These are phyloP conservation scores for Akanthomyces muscarius DNA, from an alignment of 2,329 filamentous ascomycete species.

Conservation along the genomic window DNA sequence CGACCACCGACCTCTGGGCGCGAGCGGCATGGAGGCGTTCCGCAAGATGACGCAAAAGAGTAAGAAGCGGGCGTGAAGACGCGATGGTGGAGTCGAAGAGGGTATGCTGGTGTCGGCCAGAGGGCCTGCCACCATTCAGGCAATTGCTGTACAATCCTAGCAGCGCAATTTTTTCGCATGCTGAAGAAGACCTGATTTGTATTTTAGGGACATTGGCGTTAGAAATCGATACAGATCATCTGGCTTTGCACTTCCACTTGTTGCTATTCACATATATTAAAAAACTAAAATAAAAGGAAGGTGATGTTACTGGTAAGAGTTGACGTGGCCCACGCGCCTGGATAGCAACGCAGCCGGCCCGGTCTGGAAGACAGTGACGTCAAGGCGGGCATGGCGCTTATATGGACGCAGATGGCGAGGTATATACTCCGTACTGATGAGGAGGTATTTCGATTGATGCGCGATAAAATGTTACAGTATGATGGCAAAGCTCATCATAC, in stretches of 20 bases:
- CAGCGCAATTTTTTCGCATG: background rate
- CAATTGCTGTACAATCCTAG: no score
- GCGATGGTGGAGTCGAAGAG: background rate
- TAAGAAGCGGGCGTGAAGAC: constrained; percentile 44
- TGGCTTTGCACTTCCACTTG: background rate
- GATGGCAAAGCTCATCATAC: no score
- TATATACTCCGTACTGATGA: no score
- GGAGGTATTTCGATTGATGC: no score
- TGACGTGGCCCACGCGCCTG: no score
- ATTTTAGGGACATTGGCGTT: constrained; percentile 9
- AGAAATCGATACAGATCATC: background rate
- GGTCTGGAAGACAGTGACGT: background rate
- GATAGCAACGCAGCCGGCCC: background rate
- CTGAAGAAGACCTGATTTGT: background rate
- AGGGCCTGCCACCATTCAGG: no score
- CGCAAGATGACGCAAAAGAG: constrained; percentile 61
- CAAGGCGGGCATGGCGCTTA: no score
- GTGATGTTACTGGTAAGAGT: background rate
- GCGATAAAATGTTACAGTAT: no score
- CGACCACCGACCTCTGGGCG: constrained; percentile 58
- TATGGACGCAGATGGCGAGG: no score
- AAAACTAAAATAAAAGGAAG: background rate
- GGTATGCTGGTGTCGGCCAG: no score
- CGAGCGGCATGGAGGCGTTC: constrained; percentile 62
- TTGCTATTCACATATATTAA: background rate